Base-by-base conservation (phyloP, 2,329 filamentous ascomycete genomes). In the Botrytis porri region DNA sequence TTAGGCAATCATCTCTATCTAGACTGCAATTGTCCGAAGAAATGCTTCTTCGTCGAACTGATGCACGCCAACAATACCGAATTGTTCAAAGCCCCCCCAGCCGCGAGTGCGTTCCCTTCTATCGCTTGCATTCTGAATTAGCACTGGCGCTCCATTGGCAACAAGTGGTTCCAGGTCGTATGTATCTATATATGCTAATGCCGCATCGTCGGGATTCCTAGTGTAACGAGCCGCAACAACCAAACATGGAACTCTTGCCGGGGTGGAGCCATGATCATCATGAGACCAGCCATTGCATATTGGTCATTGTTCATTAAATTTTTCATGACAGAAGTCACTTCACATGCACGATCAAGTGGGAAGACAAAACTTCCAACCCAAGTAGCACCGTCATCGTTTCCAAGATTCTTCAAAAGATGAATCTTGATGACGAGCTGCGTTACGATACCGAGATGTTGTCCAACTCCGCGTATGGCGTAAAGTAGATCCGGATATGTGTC, bases 371-470 rank as follows among this genome's bases (percentile, higher is more conserved):
- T 75, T 6, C 79, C 79, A 18, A 73, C 76, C 80, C 79, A 80
- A 48, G 79, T 73, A 1, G 69, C 69, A 22, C 79, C 79, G 29
- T 70, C 9, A 18, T 66, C 48, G 22, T 70, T 71, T 70, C 72
- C 72, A 29, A 73, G 69, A 4, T 35, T 54, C 10, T 72, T 43
- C 25, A 80, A 45, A 20, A 77, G 76, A 66, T 76, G 74, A 14
- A 76, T 71, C 48, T 76, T 76, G 63, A 81, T 74, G 10, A 75
- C 77, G 5, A 82, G 72, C 43, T 78, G 69, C 1, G 78, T 80
- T 20, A 81, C 72, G 18, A 82, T 67, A 3, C 81, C 80, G 48
- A 82, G 80, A 70, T 78, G 79, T 20, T 80, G 78, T 16, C 78
- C 78, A 16, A 79, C 79, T 12, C 79, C 80, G 39, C 78, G 76